Evolutionary conservation across 2,329 filamentous ascomycete genomes (phyloP), one percentile per base, ranked within the genome.

Genomic region (Endothia cerciana): DNA sequence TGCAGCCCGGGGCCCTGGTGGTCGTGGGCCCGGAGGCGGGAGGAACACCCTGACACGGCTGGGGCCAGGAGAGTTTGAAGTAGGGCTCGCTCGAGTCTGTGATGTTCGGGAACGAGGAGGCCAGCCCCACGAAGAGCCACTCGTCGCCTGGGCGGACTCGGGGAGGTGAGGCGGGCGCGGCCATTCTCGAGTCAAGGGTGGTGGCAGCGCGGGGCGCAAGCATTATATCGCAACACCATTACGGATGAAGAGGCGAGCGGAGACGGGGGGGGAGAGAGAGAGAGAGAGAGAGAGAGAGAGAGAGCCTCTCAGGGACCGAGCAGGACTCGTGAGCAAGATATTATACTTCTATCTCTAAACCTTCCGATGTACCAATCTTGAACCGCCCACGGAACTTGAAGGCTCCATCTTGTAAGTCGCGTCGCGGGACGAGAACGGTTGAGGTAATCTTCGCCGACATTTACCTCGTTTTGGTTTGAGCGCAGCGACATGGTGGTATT

Each of bases 1-100:
- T 67, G 43, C 65, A 67, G 33, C 59, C 65, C 4, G 65, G 65
- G n/a, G 25, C 56, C 7, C 22, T 63, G 10, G 19, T 10, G 28
- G 41, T 19, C 30, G 53, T n/a, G n/a, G 40, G 2, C 25, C 33
- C 43, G 7, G 22, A 33, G 6, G 15, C 36, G 30, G 11, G 30
- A 5, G 5, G 57, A 5, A 1, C n/a, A 15, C 22, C 5, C 5
- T n/a, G 33, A 49, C 62, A 61, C 7, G 65, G 62, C 51, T 67
- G 65, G 5, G 65, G 41, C 65, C 62, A 67, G 57, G 55, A 38
- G 15, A 67, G 65, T n/a, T 67, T 67, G 65, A 65, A 67, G 45
- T 65, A 65, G 36, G 55, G 63, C 59, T 65, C 56, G 63, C 55
- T 63, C 13, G 62, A 65, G 63, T 65, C 47, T 30, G 63, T 65